These are phyloP conservation scores for Phytophthora pisi DNA, from an alignment of 352 stramenopile species.

Conservation along the genomic window DNA sequence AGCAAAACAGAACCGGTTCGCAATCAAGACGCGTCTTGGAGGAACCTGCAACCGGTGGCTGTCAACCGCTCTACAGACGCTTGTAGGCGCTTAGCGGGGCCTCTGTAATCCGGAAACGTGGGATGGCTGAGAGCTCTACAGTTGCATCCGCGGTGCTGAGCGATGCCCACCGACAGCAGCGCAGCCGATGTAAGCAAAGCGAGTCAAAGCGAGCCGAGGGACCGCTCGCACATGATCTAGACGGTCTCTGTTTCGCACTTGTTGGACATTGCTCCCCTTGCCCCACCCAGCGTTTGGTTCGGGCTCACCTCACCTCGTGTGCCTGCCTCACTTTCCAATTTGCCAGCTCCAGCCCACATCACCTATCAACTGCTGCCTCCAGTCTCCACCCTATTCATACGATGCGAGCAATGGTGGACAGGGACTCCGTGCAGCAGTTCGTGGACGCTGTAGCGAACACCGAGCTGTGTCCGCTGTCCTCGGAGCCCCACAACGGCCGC, in stretches of 20 bases:
- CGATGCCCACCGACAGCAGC: slow-evolving; percentile 5
- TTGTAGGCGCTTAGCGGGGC: not conserved
- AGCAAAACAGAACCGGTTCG: slow-evolving; percentile 6
- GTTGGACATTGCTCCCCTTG: not conserved
- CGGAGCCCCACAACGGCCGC: slow-evolving; percentile 23
- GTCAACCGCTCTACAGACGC: not conserved
- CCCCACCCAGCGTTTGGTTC: not conserved
- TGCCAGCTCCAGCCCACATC: slow-evolving; percentile 1
- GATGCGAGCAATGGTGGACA: slow-evolving; percentile 15
- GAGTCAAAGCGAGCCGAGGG: slow-evolving; percentile 24
- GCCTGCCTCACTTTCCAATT: slow-evolving; percentile 22
- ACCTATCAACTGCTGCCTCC: not conserved
- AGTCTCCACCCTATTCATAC: not conserved
- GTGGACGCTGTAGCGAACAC: slow-evolving; percentile 11
- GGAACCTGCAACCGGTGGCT: not conserved
- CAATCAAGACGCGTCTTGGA: slow-evolving; percentile 12
- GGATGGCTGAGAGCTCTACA: slow-evolving; percentile 23
- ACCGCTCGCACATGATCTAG: slow-evolving; percentile 18
- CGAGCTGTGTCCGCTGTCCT: slow-evolving; percentile 12
- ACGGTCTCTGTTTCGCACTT: slow-evolving; percentile 8
- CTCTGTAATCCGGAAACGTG: not conserved
- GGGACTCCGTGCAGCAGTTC: slow-evolving; percentile 23
- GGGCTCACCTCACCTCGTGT: not conserved
- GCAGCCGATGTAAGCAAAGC: slow-evolving; percentile 21
- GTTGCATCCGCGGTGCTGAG: slow-evolving; percentile 14